These are phyloP conservation scores for Podospora pseudopauciseta DNA, from an alignment of 495 filamentous ascomycete genomes.

Conservation along the genomic window DNA sequence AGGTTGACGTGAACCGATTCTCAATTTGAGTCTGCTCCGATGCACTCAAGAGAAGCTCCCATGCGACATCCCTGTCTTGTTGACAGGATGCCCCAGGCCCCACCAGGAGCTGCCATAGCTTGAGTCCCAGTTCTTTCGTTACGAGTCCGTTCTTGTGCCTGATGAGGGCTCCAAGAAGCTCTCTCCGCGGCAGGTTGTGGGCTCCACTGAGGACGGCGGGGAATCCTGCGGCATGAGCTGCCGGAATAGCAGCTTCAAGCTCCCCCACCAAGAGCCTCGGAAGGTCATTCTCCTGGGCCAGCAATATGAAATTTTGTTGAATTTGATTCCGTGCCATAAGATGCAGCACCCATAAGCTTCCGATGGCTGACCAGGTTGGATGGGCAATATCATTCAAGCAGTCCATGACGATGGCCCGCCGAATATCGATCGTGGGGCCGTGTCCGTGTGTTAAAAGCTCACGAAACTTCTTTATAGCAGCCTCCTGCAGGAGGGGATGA, in stretches of 20 bases:
- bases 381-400: slow-evolving; percentile 47
- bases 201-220: slow-evolving; percentile 37
- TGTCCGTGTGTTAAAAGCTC: slow-evolving; percentile 41
- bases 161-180: slow-evolving; percentile 57
- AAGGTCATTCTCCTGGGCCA: slow-evolving; percentile 45
- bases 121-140: slow-evolving; percentile 54
- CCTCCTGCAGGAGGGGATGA: slow-evolving; percentile 51
- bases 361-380: slow-evolving; percentile 45
- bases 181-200: slow-evolving; percentile 50
- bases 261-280: slow-evolving; percentile 48
- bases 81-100: slow-evolving; percentile 53
- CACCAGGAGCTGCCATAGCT: slow-evolving; percentile 66
- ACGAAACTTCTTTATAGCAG: slow-evolving; percentile 54
- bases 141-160: slow-evolving; percentile 57
- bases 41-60: slow-evolving; percentile 60
- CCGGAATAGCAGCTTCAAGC: slow-evolving; percentile 41
- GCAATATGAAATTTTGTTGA: slow-evolving; percentile 32
- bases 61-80: slow-evolving; percentile 57
- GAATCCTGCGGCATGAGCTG: slow-evolving; percentile 34
- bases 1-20: slow-evolving; percentile 64
- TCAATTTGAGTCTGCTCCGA: slow-evolving; percentile 41
- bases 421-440: slow-evolving; percentile 34
- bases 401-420: slow-evolving; percentile 39
- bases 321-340: slow-evolving; percentile 48
- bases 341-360: slow-evolving; percentile 68